Evolutionary conservation across 352 stramenopile species (phyloP).

Genomic region (Pythium grandisporangium): DNA sequence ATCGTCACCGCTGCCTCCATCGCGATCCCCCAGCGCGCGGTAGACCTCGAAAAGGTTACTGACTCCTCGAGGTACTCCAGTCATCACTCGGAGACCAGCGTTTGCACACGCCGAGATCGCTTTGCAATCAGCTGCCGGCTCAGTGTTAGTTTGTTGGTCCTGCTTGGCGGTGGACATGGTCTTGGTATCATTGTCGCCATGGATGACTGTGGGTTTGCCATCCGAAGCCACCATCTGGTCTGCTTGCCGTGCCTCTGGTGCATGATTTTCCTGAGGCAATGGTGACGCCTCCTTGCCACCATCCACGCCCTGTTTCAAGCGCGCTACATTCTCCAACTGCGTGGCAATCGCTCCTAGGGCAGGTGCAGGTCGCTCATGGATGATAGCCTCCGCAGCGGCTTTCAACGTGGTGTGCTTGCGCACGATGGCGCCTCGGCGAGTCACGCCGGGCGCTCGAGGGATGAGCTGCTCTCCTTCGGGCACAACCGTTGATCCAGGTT

Average conservation of each 20-base stretch:
- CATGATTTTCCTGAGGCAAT: too few relatives aligned
- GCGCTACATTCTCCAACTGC: neutral
- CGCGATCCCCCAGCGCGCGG: neutral
- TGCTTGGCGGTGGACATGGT: neutral
- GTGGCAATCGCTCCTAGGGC: too few relatives aligned
- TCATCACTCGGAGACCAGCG: too few relatives aligned
- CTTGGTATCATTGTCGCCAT: neutral
- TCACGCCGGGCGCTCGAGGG: neutral
- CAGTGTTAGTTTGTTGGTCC: too few relatives aligned
- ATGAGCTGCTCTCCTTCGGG: constrained; percentile 2
- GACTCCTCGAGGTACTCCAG: too few relatives aligned
- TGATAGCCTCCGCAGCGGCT: constrained; percentile 22
- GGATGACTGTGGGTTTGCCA: neutral
- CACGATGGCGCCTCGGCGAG: neutral
- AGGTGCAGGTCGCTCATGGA: too few relatives aligned
- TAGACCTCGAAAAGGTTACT: neutral
- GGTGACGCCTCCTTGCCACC: too few relatives aligned
- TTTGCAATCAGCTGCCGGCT: too few relatives aligned
- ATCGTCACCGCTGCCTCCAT: too few relatives aligned
- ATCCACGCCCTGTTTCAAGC: too few relatives aligned
- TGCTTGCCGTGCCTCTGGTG: neutral
- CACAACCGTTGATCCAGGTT: constrained; percentile 2
- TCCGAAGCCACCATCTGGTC: too few relatives aligned
- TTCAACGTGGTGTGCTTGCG: constrained; percentile 20
- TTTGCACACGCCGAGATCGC: too few relatives aligned